These are phyloP conservation scores for Fusarium concolor DNA, from an alignment of 2,329 filamentous ascomycete genomes.

Conservation along the genomic window DNA sequence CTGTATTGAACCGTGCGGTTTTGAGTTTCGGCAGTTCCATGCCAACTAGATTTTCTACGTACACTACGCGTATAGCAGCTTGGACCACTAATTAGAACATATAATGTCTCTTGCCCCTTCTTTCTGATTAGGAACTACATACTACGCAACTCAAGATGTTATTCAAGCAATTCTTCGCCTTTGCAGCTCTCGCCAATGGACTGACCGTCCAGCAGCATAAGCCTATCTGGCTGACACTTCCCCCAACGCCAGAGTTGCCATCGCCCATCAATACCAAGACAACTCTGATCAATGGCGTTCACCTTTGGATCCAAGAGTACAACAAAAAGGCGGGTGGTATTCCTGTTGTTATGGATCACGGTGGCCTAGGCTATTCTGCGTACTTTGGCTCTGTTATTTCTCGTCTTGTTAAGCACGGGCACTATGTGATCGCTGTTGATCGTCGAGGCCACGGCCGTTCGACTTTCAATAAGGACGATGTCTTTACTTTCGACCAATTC, in stretches of 20 bases:
- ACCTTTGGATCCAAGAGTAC: slow-evolving; percentile 58
- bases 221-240: slow-evolving; percentile 51
- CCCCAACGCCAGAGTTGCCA: slow-evolving; percentile 53
- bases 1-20: not conserved
- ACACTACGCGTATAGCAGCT: slow-evolving; percentile 12
- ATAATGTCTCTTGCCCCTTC: not conserved
- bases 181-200: slow-evolving; percentile 27
- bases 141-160: slow-evolving; percentile 8
- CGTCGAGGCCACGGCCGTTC: slow-evolving; percentile 57
- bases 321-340: slow-evolving; percentile 49
- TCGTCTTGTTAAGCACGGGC: slow-evolving; percentile 47
- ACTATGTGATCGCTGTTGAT: slow-evolving; percentile 56
- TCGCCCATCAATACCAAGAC: slow-evolving; percentile 47
- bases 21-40: slow-evolving; percentile 9
- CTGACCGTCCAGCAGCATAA: slow-evolving; percentile 43
- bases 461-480: slow-evolving; percentile 50
- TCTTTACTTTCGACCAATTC: slow-evolving; percentile 55
- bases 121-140: accelerated
- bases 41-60: not conserved
- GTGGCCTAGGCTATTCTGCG: slow-evolving; percentile 56
- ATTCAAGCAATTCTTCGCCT: slow-evolving; percentile 11
- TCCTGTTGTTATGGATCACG: slow-evolving; percentile 55
- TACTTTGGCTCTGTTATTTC: slow-evolving; percentile 55
- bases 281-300: slow-evolving; percentile 51
- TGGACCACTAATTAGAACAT: not conserved